These are phyloP conservation scores for Daldinia vernicosa DNA, from an alignment of 495 filamentous ascomycete species.

Conservation along the genomic window DNA sequence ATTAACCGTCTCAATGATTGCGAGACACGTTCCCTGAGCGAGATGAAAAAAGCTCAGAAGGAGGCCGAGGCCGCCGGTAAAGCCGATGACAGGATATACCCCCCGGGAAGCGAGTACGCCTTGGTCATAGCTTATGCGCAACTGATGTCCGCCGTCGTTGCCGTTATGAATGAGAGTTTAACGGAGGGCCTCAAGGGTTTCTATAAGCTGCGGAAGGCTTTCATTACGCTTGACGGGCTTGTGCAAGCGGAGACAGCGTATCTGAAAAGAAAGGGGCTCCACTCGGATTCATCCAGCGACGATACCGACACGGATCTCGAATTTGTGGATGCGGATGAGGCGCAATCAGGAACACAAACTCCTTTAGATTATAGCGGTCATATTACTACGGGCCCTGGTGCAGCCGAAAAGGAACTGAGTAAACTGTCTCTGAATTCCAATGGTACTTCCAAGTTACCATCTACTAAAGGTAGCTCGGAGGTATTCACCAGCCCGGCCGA, in stretches of 20 bases:
- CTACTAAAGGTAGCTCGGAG: conserved; percentile 45
- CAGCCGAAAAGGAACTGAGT: conserved; percentile 30
- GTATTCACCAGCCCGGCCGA: conserved; percentile 77
- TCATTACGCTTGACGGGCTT: conserved; percentile 81
- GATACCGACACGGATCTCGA: conserved; percentile 43
- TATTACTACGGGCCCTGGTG: conserved; percentile 16
- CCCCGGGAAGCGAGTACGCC: conserved; percentile 84
- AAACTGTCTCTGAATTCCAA: conserved; percentile 34
- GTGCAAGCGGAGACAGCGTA: conserved; percentile 57
- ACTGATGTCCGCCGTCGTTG: conserved; percentile 88
- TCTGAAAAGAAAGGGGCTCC: conserved; percentile 46
- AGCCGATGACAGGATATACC: conserved; percentile 65
- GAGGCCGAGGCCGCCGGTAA: conserved; percentile 51
- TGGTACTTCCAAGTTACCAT: conserved; percentile 6
- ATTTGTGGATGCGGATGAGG: conserved; percentile 46
- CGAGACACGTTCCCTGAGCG: conserved; percentile 79
- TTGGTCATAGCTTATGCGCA: conserved; percentile 79
- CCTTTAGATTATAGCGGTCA: conserved; percentile 38
- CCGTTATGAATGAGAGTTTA: conserved; percentile 89
- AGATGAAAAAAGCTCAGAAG: conserved; percentile 77
- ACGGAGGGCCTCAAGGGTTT: conserved; percentile 92
- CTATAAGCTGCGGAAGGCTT: conserved; percentile 92
- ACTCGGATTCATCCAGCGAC: conserved; percentile 24
- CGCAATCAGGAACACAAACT: conserved; percentile 44
- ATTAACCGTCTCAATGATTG: conserved; percentile 76